Conservation (phyloP, 768 basidiomycete genomes). For the Melanogaster broomeanus region DNA sequence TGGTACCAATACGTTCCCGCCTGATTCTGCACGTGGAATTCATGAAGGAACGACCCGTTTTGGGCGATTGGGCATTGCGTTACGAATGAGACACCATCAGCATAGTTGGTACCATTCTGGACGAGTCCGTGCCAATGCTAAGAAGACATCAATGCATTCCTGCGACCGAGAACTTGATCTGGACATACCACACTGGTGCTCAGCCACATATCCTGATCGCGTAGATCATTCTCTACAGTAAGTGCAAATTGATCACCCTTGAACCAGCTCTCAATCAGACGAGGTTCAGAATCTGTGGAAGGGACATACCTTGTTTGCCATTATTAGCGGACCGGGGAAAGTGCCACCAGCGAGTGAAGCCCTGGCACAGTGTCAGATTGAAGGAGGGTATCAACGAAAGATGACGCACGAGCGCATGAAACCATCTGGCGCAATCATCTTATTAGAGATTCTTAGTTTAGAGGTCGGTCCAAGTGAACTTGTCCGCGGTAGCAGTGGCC, state of each 20-base stretch:
- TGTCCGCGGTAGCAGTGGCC: conserved; percentile 1
- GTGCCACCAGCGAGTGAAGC: conserved; percentile 41
- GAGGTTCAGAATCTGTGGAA: not conserved
- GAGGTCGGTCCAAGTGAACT: conserved; percentile 15
- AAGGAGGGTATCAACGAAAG: not conserved
- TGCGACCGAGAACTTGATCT: not conserved
- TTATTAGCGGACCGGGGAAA: conserved; percentile 49
- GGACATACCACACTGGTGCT: conserved; percentile 46
- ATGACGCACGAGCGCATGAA: conserved; percentile 43
- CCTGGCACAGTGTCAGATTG: conserved; percentile 4
- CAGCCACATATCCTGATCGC: conserved; percentile 48
- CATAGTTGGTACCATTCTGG: conserved; percentile 44
- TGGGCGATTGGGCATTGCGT: conserved; percentile 35
- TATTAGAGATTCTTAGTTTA: conserved; percentile 42
- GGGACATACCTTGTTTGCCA: conserved; percentile 31
- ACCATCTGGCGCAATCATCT: conserved; percentile 49
- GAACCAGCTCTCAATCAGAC: not conserved
- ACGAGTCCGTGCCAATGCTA: conserved; percentile 61
- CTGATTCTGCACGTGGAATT: conserved; percentile 21
- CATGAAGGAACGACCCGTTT: conserved; percentile 25
- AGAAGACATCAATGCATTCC: not conserved
- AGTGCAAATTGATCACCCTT: conserved; percentile 43
- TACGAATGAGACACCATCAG: conserved; percentile 45
- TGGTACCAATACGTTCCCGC: conserved; percentile 39
- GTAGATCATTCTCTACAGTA: conserved; percentile 47